Percentiles rank a stretch among this genome's conserved stretches.
Conservation (phyloP, 306 rosid genomes). For the Prunus davidiana region DNA sequence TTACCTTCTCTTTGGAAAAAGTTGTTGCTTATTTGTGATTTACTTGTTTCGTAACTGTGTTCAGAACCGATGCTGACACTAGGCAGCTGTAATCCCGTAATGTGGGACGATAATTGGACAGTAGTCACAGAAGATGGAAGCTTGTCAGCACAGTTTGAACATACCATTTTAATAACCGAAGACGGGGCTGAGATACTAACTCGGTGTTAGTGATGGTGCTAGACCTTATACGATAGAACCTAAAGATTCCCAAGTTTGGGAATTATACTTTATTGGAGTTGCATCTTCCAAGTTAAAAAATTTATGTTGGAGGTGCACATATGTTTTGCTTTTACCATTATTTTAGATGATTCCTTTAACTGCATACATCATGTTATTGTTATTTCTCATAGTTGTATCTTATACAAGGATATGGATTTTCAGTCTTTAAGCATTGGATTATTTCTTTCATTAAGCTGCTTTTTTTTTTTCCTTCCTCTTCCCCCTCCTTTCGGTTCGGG, state of each 20-base stretch:
- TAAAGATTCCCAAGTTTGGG: not conserved
- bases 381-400: not conserved
- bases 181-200: slow-evolving; percentile 89
- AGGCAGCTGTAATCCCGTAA: slow-evolving; percentile 76
- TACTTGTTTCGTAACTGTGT: not conserved
- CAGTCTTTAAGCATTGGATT: not conserved
- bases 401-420: not conserved
- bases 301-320: slow-evolving; percentile 27
- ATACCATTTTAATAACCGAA: slow-evolving; percentile 74
- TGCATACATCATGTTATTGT: not conserved
- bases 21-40: slow-evolving; percentile 6
- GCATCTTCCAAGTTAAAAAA: slow-evolving; percentile 4
- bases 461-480: too few relatives aligned
- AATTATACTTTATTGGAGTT: slow-evolving; percentile 23
- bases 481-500: not conserved
- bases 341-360: not conserved
- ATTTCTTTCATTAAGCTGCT: not conserved
- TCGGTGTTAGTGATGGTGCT: slow-evolving; percentile 43
- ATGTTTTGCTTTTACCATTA: not conserved
- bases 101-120: slow-evolving; percentile 96
- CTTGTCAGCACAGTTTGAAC: slow-evolving; percentile 93
- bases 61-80: slow-evolving; percentile 92
- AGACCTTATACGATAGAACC: slow-evolving; percentile 4
- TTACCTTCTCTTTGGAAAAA: slow-evolving; percentile 2
- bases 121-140: slow-evolving; percentile 87